Evolutionary conservation across 169 alveolate species (phyloP).

Genomic region (Toxoplasma gondii): DNA sequence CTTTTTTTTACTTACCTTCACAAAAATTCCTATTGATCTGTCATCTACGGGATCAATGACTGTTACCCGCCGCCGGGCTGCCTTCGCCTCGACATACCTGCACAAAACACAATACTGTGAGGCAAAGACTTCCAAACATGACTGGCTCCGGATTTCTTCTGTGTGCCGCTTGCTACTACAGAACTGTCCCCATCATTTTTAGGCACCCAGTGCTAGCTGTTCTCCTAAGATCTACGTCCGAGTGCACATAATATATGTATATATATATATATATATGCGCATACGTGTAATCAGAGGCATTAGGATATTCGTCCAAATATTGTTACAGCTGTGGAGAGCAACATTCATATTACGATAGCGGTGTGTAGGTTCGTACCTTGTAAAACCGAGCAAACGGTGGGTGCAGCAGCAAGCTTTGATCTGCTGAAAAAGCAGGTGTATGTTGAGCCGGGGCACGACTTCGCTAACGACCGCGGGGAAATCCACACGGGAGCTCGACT

Average conservation of each 20-base stretch:
- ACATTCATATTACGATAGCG: too few species aligned
- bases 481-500: not conserved
- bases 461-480: constrained; percentile 18
- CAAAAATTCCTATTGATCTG: constrained; percentile 17
- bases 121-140: not conserved
- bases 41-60: not conserved
- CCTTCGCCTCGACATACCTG: constrained; percentile 33
- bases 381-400: constrained; percentile 12
- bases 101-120: not conserved
- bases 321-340: too few species aligned
- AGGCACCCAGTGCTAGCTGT: too few species aligned
- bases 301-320: too few species aligned
- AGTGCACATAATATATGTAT: too few species aligned
- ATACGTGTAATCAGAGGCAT: too few species aligned
- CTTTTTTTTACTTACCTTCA: not conserved
- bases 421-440: not conserved
- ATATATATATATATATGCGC: too few species aligned
- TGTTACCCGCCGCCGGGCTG: constrained; percentile 31
- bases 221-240: too few species aligned
- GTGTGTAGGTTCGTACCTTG: not conserved
- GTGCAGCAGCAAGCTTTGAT: not conserved
- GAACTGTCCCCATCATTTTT: too few species aligned
- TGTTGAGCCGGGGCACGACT: constrained; percentile 2
- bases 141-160: too few species aligned
- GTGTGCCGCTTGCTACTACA: too few species aligned